These are phyloP conservation scores for Panicum miliaceum DNA, from an alignment of 176 grass and related monocot genomes.

Conservation along the genomic window DNA sequence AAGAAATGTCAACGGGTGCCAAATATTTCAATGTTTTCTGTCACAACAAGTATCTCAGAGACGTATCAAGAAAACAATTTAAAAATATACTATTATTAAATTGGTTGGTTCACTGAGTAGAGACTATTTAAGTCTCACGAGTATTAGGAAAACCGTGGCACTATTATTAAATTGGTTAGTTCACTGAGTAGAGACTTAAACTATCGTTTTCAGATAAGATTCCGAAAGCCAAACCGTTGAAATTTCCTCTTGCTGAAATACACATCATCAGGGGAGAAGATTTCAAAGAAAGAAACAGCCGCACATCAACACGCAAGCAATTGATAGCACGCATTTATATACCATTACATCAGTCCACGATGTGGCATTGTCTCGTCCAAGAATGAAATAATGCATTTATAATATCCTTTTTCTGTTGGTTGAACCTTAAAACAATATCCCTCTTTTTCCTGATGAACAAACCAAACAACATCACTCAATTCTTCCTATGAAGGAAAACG, in stretches of 20 bases:
- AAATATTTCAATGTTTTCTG: not conserved
- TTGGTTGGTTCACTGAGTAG: not conserved
- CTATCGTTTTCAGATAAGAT: constrained; percentile 37
- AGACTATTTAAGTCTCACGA: not conserved
- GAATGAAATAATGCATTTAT: not conserved
- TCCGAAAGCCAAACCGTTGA: constrained; percentile 28
- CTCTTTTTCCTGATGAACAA: not conserved
- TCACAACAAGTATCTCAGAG: not conserved
- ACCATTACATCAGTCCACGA: not conserved
- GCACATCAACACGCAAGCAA: not conserved
- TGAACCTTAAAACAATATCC: not conserved
- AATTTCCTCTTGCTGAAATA: not conserved
- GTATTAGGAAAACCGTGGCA: not conserved
- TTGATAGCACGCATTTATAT: not conserved
- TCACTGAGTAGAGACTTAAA: constrained; percentile 19
- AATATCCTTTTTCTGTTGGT: not conserved
- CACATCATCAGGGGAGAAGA: constrained; percentile 20
- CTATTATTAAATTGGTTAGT: not conserved
- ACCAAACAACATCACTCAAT: not conserved
- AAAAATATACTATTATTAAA: constrained; percentile 5
- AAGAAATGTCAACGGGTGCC: constrained; percentile 25
- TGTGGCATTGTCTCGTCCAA: not conserved
- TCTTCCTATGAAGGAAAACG: not conserved
- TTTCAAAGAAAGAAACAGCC: constrained; percentile 31
- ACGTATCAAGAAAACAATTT: constrained; percentile 6